Evolutionary conservation across 352 stramenopile genomes (phyloP).

Genomic region (Phytopythium helicoides): DNA sequence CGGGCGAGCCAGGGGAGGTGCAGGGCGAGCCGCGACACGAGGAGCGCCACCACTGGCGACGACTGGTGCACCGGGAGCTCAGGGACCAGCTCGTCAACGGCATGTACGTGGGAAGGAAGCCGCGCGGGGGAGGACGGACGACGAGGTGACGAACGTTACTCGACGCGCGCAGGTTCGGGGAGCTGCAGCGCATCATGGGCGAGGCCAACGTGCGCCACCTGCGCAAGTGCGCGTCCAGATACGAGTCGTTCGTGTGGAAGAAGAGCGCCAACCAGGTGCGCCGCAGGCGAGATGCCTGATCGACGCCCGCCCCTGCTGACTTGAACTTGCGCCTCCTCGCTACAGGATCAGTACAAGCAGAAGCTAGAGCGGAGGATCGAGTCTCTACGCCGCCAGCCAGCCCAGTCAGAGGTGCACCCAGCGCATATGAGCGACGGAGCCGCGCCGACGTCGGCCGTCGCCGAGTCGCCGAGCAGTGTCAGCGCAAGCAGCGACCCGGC

Average conservation of each 20-base stretch:
- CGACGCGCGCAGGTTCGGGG: constrained; percentile 35
- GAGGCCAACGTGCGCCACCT: constrained; percentile 49
- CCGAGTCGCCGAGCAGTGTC: constrained; percentile 1
- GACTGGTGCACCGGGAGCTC: constrained; percentile 30
- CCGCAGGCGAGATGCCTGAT: no score
- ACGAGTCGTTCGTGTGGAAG: constrained; percentile 74
- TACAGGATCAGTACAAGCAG: constrained; percentile 54
- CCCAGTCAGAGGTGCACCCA: constrained; percentile 19
- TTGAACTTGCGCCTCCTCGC: not conserved
- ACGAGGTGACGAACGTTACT: no score
- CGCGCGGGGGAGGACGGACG: not conserved
- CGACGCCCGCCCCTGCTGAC: no score
- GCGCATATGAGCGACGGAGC: not conserved
- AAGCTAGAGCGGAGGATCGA: constrained; percentile 67
- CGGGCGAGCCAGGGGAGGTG: no score
- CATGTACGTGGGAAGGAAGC: constrained; percentile 22
- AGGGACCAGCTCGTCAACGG: constrained; percentile 26
- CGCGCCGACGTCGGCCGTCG: not conserved
- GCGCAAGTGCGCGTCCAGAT: constrained; percentile 54
- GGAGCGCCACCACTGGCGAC: constrained; percentile 22
- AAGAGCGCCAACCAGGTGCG: constrained; percentile 57
- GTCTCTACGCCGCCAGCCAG: constrained; percentile 52
- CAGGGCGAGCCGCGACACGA: not conserved
- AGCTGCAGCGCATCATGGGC: constrained; percentile 62
- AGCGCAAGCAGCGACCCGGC: constrained; percentile 4